Evolutionary conservation across 1,284 basidiomycete genomes (phyloP).

Genomic region (Ustilago loliicola): DNA sequence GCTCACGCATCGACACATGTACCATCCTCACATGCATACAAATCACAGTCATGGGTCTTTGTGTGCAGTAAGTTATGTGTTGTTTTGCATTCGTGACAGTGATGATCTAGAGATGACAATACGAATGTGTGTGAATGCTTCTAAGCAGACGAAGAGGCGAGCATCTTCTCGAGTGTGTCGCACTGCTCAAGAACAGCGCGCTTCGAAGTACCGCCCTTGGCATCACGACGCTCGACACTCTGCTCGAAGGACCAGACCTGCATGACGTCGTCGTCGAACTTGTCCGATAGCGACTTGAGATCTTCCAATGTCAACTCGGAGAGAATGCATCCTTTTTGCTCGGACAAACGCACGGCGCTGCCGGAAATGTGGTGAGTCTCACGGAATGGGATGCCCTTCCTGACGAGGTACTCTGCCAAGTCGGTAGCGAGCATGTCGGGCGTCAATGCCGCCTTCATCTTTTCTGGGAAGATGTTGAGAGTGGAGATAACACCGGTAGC

Average conservation of each 20-base stretch:
- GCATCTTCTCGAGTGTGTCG: constrained; percentile 56
- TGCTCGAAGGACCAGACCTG: constrained; percentile 68
- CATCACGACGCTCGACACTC: constrained; percentile 91
- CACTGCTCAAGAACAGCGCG: constrained; percentile 85
- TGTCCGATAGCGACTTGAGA: constrained; percentile 80
- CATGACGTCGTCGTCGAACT: constrained; percentile 84
- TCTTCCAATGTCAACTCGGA: constrained; percentile 85
- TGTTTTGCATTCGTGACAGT: background rate
- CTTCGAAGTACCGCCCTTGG: constrained; percentile 90
- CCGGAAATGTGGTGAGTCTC: constrained; percentile 99
- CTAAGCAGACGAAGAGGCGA: constrained; percentile 25
- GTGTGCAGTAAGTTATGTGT: background rate
- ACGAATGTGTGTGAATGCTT: background rate
- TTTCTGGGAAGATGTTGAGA: constrained; percentile 82
- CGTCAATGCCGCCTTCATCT: constrained; percentile 89
- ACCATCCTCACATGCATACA: background rate
- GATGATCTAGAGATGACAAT: background rate
- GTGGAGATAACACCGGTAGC: constrained; percentile 94
- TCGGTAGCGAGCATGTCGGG: constrained; percentile 98
- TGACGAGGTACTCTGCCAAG: constrained; percentile 95
- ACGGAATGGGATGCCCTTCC: constrained; percentile 95
- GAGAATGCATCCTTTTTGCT: constrained; percentile 83
- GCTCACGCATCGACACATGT: background rate
- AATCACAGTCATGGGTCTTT: constrained; percentile 2
- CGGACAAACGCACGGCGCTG: constrained; percentile 92